Conservation (phyloP, 2,329 filamentous ascomycete genomes). For the Talaromyces sp. region DNA sequence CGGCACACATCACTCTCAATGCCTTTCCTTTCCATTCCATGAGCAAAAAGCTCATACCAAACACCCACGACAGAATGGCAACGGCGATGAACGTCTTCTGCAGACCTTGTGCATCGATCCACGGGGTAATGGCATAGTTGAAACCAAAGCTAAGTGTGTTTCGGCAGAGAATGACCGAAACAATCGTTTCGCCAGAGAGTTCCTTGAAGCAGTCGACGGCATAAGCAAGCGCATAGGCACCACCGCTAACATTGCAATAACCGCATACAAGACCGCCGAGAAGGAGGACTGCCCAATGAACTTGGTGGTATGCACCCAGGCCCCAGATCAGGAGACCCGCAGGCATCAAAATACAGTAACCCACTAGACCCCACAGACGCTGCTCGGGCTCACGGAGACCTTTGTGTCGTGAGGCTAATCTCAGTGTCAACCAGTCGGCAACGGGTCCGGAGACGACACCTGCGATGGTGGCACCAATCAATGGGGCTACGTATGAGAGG, state of each 20-base stretch:
- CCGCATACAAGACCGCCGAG: constrained; percentile 51
- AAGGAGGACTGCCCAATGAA: constrained; percentile 53
- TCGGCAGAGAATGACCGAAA: constrained; percentile 51
- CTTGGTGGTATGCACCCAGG: constrained; percentile 48
- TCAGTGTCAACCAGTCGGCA: constrained; percentile 28
- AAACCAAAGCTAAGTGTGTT: constrained; percentile 41
- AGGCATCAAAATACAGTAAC: constrained; percentile 20
- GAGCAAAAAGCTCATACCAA: constrained; percentile 43
- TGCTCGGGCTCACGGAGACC: constrained; percentile 31
- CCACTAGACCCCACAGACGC: constrained; percentile 26
- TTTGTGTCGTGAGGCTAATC: constrained; percentile 25
- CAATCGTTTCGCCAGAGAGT: constrained; percentile 50
- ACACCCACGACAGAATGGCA: constrained; percentile 39
- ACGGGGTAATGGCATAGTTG: constrained; percentile 52
- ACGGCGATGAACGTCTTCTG: constrained; percentile 49
- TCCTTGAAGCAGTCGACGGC: constrained; percentile 52
- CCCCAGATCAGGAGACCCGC: constrained; percentile 32
- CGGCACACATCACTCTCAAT: constrained; percentile 11
- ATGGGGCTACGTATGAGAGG: constrained; percentile 27
- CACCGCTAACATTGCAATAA: constrained; percentile 45
- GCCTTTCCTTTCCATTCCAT: constrained; percentile 53
- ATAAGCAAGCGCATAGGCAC: constrained; percentile 48
- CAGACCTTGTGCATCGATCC: constrained; percentile 44
- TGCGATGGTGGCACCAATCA: constrained; percentile 27
- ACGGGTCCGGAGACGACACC: constrained; percentile 24